Percentiles rank a stretch among this genome's conserved stretches.
Conservation (phyloP, 768 basidiomycete genomes). For the Auricularia sp. region DNA sequence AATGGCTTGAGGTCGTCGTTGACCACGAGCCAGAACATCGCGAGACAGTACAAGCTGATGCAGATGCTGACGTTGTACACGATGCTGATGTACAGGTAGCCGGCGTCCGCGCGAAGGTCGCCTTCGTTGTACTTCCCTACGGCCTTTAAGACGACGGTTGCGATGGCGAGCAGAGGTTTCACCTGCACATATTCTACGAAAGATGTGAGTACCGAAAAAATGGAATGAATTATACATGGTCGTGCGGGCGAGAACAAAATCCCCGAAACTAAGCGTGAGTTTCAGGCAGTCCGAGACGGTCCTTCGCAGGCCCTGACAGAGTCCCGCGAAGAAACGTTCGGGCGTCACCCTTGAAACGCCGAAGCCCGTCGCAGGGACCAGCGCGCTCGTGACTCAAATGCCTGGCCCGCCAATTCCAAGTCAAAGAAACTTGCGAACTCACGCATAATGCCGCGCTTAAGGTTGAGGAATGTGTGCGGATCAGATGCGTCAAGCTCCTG, state of each 20-base stretch:
- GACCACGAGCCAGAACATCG: conserved; percentile 94
- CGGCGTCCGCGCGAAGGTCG: conserved; percentile 69
- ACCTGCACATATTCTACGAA: conserved; percentile 88
- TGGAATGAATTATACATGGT: background rate
- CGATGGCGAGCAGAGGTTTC: conserved; percentile 80
- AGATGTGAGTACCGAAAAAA: background rate
- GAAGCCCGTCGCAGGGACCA: too few relatives aligned
- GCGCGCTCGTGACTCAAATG: too few relatives aligned
- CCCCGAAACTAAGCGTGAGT: too few relatives aligned
- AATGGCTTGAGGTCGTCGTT: conserved; percentile 83
- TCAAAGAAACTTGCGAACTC: conserved; percentile 18
- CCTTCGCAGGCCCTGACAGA: background rate
- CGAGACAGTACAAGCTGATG: conserved; percentile 78
- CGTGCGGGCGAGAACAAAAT: too few relatives aligned
- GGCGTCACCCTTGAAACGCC: too few relatives aligned
- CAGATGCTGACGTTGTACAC: conserved; percentile 78
- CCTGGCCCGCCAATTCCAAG: too few relatives aligned
- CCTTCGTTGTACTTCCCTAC: conserved; percentile 85
- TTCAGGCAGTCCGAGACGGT: too few relatives aligned
- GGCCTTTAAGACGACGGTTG: conserved; percentile 79
- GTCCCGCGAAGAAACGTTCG: background rate
- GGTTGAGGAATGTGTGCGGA: conserved; percentile 84
- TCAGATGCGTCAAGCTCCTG: conserved; percentile 88
- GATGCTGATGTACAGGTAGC: conserved; percentile 85
- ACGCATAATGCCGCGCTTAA: conserved; percentile 96